phyloP scores from a whole-genome alignment of 495 filamentous ascomycete species.

The Mycothermus thermophilus region DNA sequence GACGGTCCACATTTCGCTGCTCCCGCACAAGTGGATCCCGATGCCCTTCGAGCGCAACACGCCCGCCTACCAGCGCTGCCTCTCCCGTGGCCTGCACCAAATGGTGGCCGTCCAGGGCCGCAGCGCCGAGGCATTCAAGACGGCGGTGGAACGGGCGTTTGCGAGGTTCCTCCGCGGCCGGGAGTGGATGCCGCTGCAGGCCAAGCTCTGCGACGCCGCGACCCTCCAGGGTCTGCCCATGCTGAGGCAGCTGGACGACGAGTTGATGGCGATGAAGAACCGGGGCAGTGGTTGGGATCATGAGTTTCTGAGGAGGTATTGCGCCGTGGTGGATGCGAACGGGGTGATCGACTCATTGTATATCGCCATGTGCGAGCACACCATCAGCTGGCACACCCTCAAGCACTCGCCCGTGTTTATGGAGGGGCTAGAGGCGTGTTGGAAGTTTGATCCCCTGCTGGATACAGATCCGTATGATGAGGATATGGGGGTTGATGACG shows the following conservation, averaged over 20 bases:
- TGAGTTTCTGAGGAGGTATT: constrained; percentile 34
- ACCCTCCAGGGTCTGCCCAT: constrained; percentile 41
- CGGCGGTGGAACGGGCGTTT: constrained; percentile 35
- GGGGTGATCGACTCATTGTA: constrained; percentile 43
- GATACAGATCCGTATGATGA: constrained; percentile 28
- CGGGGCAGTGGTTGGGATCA: constrained; percentile 33
- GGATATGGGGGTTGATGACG: constrained; percentile 20
- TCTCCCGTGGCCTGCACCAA: constrained; percentile 42
- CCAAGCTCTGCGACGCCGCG: constrained; percentile 41
- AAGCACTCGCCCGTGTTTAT: constrained; percentile 31
- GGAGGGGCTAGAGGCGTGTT: constrained; percentile 36
- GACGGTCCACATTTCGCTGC: constrained; percentile 43
- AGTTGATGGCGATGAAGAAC: constrained; percentile 18
- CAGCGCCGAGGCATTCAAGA: constrained; percentile 32
- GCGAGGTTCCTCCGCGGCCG: constrained; percentile 32
- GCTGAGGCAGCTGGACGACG: constrained; percentile 34
- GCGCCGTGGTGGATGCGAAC: constrained; percentile 34
- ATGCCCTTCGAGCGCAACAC: constrained; percentile 48
- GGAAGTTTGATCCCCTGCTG: constrained; percentile 35
- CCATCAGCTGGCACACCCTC: constrained; percentile 35
- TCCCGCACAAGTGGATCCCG: constrained; percentile 35
- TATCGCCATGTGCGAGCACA: constrained; percentile 37
- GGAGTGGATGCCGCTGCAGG: constrained; percentile 41
- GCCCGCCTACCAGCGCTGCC: constrained; percentile 41
- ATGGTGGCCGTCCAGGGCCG: constrained; percentile 35